phyloP scores from a whole-genome alignment of 306 rosid species.

The Cicer cuneatum region DNA sequence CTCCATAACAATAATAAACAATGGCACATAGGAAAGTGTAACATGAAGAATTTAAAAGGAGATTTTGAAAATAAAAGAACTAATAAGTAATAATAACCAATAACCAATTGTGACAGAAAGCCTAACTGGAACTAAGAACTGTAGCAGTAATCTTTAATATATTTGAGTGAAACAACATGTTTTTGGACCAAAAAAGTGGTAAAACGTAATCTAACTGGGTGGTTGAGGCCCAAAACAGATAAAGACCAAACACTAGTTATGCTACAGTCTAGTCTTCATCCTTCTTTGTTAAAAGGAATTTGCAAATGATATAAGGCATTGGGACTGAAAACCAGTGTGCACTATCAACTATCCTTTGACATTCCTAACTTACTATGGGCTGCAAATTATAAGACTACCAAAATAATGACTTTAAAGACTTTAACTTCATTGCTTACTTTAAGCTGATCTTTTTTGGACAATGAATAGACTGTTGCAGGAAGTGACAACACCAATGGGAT shows the following conservation, averaged over 20 bases:
- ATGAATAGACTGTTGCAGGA: conserved; percentile 82
- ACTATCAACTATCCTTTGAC: conserved; percentile 15
- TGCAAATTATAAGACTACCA: background rate
- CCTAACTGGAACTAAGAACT: background rate
- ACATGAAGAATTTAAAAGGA: conserved; percentile 5
- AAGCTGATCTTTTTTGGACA: conserved; percentile 74
- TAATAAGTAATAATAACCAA: conserved; percentile 5
- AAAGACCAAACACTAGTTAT: background rate
- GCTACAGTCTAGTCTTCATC: background rate
- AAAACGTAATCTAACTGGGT: background rate
- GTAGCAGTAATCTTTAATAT: background rate
- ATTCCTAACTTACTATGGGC: background rate
- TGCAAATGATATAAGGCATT: background rate
- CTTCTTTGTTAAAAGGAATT: background rate
- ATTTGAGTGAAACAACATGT: conserved; percentile 3
- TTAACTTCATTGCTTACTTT: conserved; percentile 62
- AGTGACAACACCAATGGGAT: conserved; percentile 84
- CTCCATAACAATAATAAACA: conserved; percentile 9
- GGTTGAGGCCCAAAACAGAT: background rate
- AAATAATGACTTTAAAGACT: conserved; percentile 14
- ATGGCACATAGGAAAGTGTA: background rate
- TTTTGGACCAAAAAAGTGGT: background rate
- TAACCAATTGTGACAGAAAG: background rate
- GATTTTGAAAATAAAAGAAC: background rate
- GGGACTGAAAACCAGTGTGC: conserved; percentile 3